These are phyloP conservation scores for Fusarium nurragi DNA, from an alignment of 2,329 filamentous ascomycete species.

Conservation along the genomic window DNA sequence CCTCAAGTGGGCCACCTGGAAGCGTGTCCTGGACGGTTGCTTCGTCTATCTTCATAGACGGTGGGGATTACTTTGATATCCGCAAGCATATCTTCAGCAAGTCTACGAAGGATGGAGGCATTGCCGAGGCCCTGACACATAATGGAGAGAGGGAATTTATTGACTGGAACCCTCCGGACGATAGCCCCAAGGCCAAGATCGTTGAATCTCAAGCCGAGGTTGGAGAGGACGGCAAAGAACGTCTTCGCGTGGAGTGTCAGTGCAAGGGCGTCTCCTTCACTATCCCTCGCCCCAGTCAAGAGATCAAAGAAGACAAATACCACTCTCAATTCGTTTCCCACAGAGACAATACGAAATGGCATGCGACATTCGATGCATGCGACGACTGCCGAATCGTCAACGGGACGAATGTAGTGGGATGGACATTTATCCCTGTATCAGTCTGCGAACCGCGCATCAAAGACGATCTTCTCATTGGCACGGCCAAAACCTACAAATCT, in stretches of 20 bases:
- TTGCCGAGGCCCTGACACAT: slow-evolving; percentile 50
- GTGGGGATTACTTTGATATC: slow-evolving; percentile 49
- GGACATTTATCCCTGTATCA: slow-evolving; percentile 54
- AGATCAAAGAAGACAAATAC: slow-evolving; percentile 44
- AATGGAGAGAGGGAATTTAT: slow-evolving; percentile 46
- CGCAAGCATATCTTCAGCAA: slow-evolving; percentile 50
- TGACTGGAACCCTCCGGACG: slow-evolving; percentile 50
- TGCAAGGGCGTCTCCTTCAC: slow-evolving; percentile 60
- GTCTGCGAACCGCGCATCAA: slow-evolving; percentile 51
- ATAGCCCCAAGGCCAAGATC: slow-evolving; percentile 41
- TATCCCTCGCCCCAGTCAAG: slow-evolving; percentile 51
- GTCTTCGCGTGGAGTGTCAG: slow-evolving; percentile 56
- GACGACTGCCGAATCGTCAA: slow-evolving; percentile 56
- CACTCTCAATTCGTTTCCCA: slow-evolving; percentile 50
- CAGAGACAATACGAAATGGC: slow-evolving; percentile 54
- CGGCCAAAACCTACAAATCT: slow-evolving; percentile 54
- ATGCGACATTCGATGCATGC: slow-evolving; percentile 54
- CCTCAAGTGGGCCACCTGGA: slow-evolving; percentile 45
- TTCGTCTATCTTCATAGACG: slow-evolving; percentile 53
- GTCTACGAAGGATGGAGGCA: slow-evolving; percentile 50
- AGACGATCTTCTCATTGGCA: slow-evolving; percentile 53
- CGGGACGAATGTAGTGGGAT: slow-evolving; percentile 54
- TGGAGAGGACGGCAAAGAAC: slow-evolving; percentile 50
- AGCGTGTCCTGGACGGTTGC: slow-evolving; percentile 52
- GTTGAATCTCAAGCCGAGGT: slow-evolving; percentile 45